phyloP scores from a whole-genome alignment of 2,329 filamentous ascomycete genomes.

The Penicillium decumbens region DNA sequence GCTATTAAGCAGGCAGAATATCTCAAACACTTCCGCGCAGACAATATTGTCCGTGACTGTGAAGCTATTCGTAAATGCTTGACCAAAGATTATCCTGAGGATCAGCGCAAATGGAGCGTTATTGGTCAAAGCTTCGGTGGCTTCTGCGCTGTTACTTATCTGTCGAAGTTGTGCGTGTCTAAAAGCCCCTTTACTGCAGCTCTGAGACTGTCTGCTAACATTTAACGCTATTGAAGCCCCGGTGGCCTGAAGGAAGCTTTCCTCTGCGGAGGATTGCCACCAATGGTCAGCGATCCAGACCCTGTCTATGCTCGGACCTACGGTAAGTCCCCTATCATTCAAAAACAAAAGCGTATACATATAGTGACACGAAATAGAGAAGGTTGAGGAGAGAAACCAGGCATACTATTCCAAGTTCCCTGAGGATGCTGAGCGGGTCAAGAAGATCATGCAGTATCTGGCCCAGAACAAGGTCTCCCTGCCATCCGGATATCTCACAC shows the following conservation, averaged over 20 bases:
- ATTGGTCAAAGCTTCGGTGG: constrained; percentile 92
- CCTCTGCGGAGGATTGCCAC: constrained; percentile 76
- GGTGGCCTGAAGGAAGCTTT: constrained; percentile 77
- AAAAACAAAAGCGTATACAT: background rate
- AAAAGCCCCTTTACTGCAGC: background rate
- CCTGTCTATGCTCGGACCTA: constrained; percentile 72
- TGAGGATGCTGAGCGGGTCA: constrained; percentile 67
- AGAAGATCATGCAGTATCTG: constrained; percentile 62
- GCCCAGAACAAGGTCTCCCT: constrained; percentile 58
- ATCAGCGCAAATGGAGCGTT: constrained; percentile 74
- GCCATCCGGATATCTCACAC: constrained; percentile 67
- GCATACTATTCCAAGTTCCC: constrained; percentile 83
- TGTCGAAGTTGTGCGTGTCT: constrained; percentile 62
- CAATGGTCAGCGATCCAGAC: constrained; percentile 66
- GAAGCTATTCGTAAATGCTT: constrained; percentile 77
- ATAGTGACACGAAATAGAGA: constrained; percentile 39
- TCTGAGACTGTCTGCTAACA: no score
- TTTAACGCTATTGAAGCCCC: constrained; percentile 44
- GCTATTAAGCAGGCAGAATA: constrained; percentile 69
- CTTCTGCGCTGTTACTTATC: constrained; percentile 77
- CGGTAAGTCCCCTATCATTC: constrained; percentile 27
- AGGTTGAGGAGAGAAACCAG: constrained; percentile 66
- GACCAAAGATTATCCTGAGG: constrained; percentile 62
- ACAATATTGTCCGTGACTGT: constrained; percentile 83
- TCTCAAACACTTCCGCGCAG: constrained; percentile 77